Base-by-base conservation (phyloP, 1,284 basidiomycete genomes). In the Cystobasidium pallidum region DNA sequence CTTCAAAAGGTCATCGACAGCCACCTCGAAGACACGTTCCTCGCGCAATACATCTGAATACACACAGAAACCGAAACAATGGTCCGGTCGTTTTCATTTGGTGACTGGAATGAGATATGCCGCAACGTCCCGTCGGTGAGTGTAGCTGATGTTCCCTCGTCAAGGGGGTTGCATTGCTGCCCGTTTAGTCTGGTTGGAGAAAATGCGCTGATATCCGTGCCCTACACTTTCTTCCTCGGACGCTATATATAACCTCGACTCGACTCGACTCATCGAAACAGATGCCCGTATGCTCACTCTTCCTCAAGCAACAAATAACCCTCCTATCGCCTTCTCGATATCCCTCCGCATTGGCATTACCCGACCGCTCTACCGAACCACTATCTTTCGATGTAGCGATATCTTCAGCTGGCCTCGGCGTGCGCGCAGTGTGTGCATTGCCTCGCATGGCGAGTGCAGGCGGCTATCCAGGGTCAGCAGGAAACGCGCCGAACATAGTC, bases 401-500 rank as follows among this genome's bases (percentile, higher is more conserved):
- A 13, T 21, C 66, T 11, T 32, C 41, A 10, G 67, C 73, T 54
- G 78, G 78, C 19, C 61, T 75, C 8, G 78, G 78, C 43, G 75
- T 78, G 6, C 55, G 73, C 43, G 32, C 75, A 0, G 45, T 64
- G 2, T 78, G 78, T 66, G 72, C 58, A 32, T 74, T 78, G 39
- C 75, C 77, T 7, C 65, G 75, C 1, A 76, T 77, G 55, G 66
- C 61, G 19, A 72, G 66, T 39, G 66, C 63, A 0, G 77, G 77
- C 2, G 77, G 77, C 0, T 41, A 49, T 17, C 11, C 47, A 15
- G 75, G 77, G 1, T 55, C 63, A 19, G 52, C 71, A 17, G 78
- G 78, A 1, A 78, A 78, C 70, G 58, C 77, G 11, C 77, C 77
- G 17, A 77, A 78, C 62, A 66, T 78, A 28, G 68, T 74, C 32